Percentiles rank a stretch among this genome's conserved stretches.
These are phyloP conservation scores for Pythium apleroticum DNA, from an alignment of 352 stramenopile genomes.

Conservation along the genomic window DNA sequence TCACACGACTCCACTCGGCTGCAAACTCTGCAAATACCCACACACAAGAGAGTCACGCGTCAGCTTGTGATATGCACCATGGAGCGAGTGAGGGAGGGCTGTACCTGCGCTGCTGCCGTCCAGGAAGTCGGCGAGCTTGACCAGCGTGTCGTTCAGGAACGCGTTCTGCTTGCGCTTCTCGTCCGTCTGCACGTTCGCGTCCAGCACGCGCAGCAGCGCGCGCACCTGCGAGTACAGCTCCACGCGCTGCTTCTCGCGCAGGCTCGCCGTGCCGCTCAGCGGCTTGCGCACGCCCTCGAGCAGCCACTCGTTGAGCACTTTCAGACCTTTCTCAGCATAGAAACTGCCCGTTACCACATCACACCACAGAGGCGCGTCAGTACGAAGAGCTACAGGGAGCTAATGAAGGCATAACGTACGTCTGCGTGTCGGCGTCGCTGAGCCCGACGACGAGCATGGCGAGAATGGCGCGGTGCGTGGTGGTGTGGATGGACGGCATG, in stretches of 20 bases:
- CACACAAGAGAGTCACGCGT: no score
- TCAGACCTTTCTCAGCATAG: constrained; percentile 68
- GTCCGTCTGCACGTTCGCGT: constrained; percentile 73
- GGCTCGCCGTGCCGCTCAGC: constrained; percentile 16
- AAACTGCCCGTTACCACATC: constrained; percentile 37
- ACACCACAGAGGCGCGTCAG: no score
- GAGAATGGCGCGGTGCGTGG: constrained; percentile 74
- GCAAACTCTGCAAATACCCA: constrained; percentile 54
- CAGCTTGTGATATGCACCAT: no score
- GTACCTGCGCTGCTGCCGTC: constrained; percentile 62
- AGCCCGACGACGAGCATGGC: constrained; percentile 70
- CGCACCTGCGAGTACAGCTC: constrained; percentile 82
- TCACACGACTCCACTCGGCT: constrained; percentile 71
- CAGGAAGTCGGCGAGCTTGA: constrained; percentile 62
- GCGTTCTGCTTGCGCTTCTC: constrained; percentile 62
- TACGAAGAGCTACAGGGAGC: no score
- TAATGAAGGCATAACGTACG: no score
- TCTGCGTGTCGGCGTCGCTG: constrained; percentile 67
- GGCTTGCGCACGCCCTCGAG: constrained; percentile 43
- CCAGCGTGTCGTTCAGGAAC: constrained; percentile 57
- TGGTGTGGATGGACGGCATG: constrained; percentile 83
- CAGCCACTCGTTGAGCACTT: constrained; percentile 75
- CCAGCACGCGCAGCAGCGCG: constrained; percentile 64
- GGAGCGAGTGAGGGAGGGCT: no score
- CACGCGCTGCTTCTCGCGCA: constrained; percentile 62